Evolutionary conservation across 169 alveolate species (phyloP).

Genomic region (Babesia gibsoni): DNA sequence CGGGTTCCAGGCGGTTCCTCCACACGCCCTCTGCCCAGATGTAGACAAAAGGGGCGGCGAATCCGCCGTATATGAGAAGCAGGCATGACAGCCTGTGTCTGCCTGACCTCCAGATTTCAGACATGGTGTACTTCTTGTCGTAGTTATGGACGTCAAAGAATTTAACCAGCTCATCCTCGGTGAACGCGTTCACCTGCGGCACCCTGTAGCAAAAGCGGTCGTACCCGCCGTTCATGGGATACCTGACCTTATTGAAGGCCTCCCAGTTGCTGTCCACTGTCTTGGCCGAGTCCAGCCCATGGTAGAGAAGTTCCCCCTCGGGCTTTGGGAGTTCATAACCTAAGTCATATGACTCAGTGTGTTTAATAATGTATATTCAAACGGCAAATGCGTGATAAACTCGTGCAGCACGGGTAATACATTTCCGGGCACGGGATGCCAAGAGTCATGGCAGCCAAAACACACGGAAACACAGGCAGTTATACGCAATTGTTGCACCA

Average conservation of each 20-base stretch:
- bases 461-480: not conserved
- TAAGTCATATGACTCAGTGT: not conserved
- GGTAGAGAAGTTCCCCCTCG: conserved; percentile 65
- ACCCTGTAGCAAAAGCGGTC: conserved; percentile 66
- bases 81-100: conserved; percentile 60
- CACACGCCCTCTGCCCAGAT: conserved; percentile 65
- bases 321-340: conserved; percentile 54
- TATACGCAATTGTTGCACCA: not conserved
- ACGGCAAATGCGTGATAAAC: not conserved
- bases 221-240: conserved; percentile 73
- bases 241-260: conserved; percentile 58
- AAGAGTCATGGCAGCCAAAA: not conserved
- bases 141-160: conserved; percentile 66
- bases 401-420: not conserved
- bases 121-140: conserved; percentile 54
- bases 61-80: conserved; percentile 39
- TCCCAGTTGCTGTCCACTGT: conserved; percentile 70
- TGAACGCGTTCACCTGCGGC: conserved; percentile 75
- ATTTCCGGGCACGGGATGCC: not conserved
- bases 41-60: conserved; percentile 39
- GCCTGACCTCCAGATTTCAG: conserved; percentile 66
- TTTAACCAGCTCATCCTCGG: conserved; percentile 72
- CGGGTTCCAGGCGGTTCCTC: conserved; percentile 71
- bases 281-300: conserved; percentile 72
- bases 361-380: not conserved